Conservation (phyloP, 768 basidiomycete species). For the Lactarius tabidus region DNA sequence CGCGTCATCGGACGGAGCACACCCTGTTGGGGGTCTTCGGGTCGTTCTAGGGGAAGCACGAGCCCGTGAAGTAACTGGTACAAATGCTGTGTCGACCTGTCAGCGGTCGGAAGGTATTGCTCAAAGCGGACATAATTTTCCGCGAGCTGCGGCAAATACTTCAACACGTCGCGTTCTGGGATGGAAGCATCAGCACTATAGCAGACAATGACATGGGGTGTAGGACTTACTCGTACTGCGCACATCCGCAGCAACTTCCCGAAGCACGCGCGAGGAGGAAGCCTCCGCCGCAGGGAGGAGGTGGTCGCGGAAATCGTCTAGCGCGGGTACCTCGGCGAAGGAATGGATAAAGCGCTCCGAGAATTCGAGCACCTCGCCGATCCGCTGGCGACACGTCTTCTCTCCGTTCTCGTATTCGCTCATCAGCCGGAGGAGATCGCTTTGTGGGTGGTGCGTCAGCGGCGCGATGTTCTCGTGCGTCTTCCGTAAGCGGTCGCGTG, state of each 20-base stretch:
- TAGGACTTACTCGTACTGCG: neutral
- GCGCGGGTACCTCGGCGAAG: slow-evolving; percentile 10
- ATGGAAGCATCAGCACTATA: neutral
- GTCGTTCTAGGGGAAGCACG: slow-evolving; percentile 9
- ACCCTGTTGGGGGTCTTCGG: slow-evolving; percentile 7
- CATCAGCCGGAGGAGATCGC: slow-evolving; percentile 9
- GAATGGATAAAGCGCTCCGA: slow-evolving; percentile 9
- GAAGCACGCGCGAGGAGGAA: neutral
- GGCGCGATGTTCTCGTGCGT: neutral
- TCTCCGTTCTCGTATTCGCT: slow-evolving; percentile 9
- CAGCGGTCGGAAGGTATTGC: neutral
- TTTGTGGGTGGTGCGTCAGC: slow-evolving; percentile 6
- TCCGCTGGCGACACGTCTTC: neutral
- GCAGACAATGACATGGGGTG: neutral
- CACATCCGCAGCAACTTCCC: neutral
- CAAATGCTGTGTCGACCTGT: slow-evolving; percentile 4
- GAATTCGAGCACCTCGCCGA: slow-evolving; percentile 11
- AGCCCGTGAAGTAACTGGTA: slow-evolving; percentile 4
- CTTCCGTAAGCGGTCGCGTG: neutral
- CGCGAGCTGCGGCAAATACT: neutral
- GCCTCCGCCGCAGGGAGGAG: slow-evolving; percentile 9
- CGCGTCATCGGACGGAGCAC: slow-evolving; percentile 4
- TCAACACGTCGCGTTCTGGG: slow-evolving; percentile 1
- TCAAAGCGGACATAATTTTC: slow-evolving; percentile 2
- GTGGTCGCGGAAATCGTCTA: slow-evolving; percentile 12